These are phyloP conservation scores for Yarrowia keelungensis DNA, from an alignment of 805 yeast genomes.

Conservation along the genomic window DNA sequence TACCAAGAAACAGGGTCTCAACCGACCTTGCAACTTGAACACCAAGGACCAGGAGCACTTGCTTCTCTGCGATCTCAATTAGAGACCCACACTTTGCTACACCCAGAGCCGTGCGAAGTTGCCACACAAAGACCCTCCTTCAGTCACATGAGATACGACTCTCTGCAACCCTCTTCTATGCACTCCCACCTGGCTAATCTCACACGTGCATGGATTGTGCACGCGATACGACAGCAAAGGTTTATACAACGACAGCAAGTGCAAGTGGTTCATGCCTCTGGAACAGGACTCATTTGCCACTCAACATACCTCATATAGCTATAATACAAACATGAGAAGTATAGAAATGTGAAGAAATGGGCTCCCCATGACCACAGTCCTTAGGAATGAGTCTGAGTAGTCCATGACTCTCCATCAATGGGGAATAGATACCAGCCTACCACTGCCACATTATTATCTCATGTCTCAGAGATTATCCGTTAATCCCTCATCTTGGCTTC, in stretches of 20 bases:
- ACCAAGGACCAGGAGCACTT: constrained; percentile 28
- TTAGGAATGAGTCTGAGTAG: no score
- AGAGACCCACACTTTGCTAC: neutral
- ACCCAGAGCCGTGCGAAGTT: no score
- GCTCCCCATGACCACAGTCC: no score
- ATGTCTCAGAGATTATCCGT: neutral
- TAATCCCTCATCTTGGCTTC: neutral
- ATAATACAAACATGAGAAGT: no score
- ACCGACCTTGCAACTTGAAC: constrained; percentile 9
- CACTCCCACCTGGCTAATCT: constrained; percentile 9
- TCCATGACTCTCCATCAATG: no score
- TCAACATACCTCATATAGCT: no score
- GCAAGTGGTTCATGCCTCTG: no score
- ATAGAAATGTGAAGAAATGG: no score
- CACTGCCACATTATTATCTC: no score
- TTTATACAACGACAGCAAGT: neutral
- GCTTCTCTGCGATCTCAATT: constrained; percentile 24
- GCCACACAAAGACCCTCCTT: neutral
- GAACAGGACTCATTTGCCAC: no score
- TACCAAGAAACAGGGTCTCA: neutral
- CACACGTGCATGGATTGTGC: constrained; percentile 13
- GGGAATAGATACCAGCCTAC: no score
- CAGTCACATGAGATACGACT: neutral
- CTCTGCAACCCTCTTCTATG: neutral
- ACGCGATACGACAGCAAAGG: constrained; percentile 14